Conservation (phyloP, 306 rosid genomes). For the Lithocarpus polystachyus region DNA sequence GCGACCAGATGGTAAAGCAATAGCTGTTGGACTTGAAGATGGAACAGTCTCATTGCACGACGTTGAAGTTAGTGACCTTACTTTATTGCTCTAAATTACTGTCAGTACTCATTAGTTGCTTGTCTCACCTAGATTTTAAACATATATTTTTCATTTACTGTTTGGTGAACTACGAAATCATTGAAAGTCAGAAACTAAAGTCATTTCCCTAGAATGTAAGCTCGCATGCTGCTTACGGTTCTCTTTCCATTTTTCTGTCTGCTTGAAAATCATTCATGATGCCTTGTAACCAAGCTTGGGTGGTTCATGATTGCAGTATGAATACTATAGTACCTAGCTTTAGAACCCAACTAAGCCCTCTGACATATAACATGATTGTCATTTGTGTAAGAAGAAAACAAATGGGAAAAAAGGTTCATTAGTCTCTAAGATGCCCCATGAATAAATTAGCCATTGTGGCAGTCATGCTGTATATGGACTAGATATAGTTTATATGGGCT, state of each 20-base stretch:
- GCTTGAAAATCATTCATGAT: background rate
- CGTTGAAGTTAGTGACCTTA: slow-evolving; percentile 68
- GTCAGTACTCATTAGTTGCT: background rate
- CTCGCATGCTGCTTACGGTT: background rate
- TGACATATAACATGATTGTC: background rate
- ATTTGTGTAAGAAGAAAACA: background rate
- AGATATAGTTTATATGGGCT: background rate
- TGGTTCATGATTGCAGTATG: background rate
- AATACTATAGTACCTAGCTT: background rate
- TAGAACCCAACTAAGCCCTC: background rate
- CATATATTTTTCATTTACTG: background rate
- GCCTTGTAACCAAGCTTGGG: background rate
- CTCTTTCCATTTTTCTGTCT: background rate
- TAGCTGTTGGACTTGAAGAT: slow-evolving; percentile 87
- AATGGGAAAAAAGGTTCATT: background rate
- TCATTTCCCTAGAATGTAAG: background rate
- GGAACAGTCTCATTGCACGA: slow-evolving; percentile 86
- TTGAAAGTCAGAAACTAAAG: background rate
- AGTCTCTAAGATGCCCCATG: background rate
- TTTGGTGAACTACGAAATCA: background rate
- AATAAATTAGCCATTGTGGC: background rate
- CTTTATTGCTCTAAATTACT: background rate
- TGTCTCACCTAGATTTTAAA: background rate
- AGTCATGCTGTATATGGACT: background rate
- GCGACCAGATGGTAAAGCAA: slow-evolving; percentile 94